Evolutionary conservation across 1,284 basidiomycete genomes (phyloP).

Genomic region (Malassezia obtusa): DNA sequence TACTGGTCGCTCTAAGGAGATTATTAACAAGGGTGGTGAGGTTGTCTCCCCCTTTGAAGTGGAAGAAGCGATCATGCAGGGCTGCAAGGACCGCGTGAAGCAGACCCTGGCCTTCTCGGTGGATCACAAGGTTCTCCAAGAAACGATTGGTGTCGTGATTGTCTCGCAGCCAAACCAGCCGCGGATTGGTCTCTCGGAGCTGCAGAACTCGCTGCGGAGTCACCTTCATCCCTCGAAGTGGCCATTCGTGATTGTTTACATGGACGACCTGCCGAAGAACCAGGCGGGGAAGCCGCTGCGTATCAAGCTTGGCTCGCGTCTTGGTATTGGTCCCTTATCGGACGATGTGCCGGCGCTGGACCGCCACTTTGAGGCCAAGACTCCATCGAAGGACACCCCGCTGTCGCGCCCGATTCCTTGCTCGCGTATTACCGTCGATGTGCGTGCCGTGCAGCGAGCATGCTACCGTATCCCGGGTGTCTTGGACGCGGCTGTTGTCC

Average conservation of each 20-base stretch:
- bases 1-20: constrained; percentile 47
- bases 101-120: constrained; percentile 47
- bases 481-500: constrained; percentile 44
- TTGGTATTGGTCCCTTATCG: constrained; percentile 43
- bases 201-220: constrained; percentile 46
- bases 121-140: constrained; percentile 46
- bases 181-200: constrained; percentile 44
- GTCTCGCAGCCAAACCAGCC: constrained; percentile 46
- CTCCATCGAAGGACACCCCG: constrained; percentile 43
- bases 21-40: constrained; percentile 49
- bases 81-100: constrained; percentile 45
- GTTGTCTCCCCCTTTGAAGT: constrained; percentile 48
- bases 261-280: constrained; percentile 48
- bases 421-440: constrained; percentile 43
- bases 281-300: constrained; percentile 47
- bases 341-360: constrained; percentile 45
- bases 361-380: constrained; percentile 47
- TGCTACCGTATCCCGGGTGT: constrained; percentile 48
- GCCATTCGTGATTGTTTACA: constrained; percentile 47
- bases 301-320: constrained; percentile 47
- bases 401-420: constrained; percentile 45
- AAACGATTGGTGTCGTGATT: constrained; percentile 48
- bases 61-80: constrained; percentile 46
- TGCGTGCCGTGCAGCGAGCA: constrained; percentile 45
- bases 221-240: constrained; percentile 47